Evolutionary conservation across 352 stramenopile genomes (phyloP).

Genomic region (Blastocystis sp.): DNA sequence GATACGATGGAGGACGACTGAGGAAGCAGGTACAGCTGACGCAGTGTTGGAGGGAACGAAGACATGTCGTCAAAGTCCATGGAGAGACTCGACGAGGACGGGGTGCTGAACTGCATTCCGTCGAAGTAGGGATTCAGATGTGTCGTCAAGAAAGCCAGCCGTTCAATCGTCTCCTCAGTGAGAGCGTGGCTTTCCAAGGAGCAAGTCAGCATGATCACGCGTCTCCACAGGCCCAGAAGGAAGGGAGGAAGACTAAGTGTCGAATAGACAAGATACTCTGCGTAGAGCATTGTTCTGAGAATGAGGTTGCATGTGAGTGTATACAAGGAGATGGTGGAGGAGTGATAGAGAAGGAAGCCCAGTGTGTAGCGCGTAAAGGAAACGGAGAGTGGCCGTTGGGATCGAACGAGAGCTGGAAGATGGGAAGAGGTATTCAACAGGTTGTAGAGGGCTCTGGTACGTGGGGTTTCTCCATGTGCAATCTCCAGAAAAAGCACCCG

Average conservation of each 20-base stretch:
- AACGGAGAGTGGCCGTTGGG: not conserved
- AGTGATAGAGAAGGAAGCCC: not conserved
- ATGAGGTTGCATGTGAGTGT: not conserved
- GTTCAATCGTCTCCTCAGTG: not conserved
- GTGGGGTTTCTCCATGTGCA: not conserved
- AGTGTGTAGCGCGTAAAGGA: not conserved
- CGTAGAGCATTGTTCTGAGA: not conserved
- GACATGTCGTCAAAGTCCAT: not conserved
- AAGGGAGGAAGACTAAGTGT: not conserved
- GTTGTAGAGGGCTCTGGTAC: not conserved
- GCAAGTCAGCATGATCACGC: not conserved
- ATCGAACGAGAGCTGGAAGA: not conserved
- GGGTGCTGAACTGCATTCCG: not conserved
- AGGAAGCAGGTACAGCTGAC: not conserved
- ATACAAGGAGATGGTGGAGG: conserved; percentile 7
- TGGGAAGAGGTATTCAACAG: not conserved
- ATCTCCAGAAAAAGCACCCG: not conserved
- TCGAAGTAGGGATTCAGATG: not conserved
- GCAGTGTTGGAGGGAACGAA: not conserved
- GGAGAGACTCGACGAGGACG: not conserved
- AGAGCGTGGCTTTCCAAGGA: not conserved
- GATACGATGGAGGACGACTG: not conserved
- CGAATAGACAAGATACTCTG: not conserved
- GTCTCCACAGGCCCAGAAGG: not conserved
- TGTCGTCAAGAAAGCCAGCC: not conserved